Base-by-base conservation (phyloP, 129 eudicot genomes). In the Artemisia tridentata region DNA sequence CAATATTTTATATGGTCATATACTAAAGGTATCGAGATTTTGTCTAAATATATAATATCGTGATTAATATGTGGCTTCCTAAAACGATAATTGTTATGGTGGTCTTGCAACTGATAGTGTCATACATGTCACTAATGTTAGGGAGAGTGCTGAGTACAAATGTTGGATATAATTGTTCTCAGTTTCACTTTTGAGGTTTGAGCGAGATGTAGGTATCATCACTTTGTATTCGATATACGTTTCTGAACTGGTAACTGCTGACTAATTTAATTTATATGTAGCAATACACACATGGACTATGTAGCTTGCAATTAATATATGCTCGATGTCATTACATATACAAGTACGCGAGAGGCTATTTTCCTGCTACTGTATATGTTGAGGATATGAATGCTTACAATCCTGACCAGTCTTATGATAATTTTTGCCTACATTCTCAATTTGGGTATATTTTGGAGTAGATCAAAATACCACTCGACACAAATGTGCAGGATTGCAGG, bases 351-450 rank as follows among this genome's bases (percentile, higher is more conserved):
- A 73, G 72, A 45, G 96, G 93, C 63, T 93, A 90, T 79, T 93
- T 93, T 80, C 97, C 99, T 11, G 86, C 85, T 63, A 75, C 75
- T 61, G 73, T 93, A 60, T 83, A 80, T 75, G 95, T 93, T 31
- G 98, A 93, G 80, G 97, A 93, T 71, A 85, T 87, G 50, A 82
- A 84, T 69, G 97, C 90, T 74, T 93, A 89, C 75, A 85, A 82
- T 82, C 92, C 96, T 34, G 79, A 85, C 71, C 87, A 83, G 68
- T 81, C 98, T 31, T 93, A 93, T 74, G 98, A 96, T 89, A 81
- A 31, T 0, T 0, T 34, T 31, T 45, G 9, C 31, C 23, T 41
- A 17, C 14, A 1, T 48, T 27, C 14, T 48, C 48, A 27, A 51
- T 27, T 34, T 63, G 13, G 38, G 38, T 31, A 31, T 31, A 31